Evolutionary conservation across 768 basidiomycete species (phyloP), one percentile per base, ranked within the genome.

Genomic region (Porphyrellus cyaneotinctus): DNA sequence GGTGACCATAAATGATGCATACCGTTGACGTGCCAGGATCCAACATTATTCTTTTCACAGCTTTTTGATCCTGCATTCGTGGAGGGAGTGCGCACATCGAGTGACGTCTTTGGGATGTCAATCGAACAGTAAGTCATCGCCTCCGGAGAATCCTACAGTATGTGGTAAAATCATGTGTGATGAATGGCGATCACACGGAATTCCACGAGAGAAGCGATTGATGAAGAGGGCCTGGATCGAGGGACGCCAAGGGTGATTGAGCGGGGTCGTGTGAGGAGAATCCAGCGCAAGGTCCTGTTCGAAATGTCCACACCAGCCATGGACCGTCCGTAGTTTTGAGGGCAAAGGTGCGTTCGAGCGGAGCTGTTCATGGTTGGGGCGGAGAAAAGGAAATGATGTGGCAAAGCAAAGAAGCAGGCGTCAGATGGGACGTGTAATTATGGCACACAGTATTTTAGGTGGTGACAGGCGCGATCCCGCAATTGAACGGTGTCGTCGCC

Each of bases 281-380:
- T 36, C 38, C 35, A 45, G 41, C 37, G 45, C 14, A 44, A 22
- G 31, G 45, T 41, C 38, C n/a, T n/a, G n/a, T n/a, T n/a, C n/a
- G n/a, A n/a, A n/a, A n/a, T n/a, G n/a, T n/a, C n/a, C n/a, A n/a
- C n/a, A n/a, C n/a, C n/a, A n/a, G n/a, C n/a, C n/a, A n/a, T n/a
- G n/a, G n/a, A n/a, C n/a, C n/a, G n/a, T n/a, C n/a, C n/a, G n/a
- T n/a, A n/a, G n/a, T n/a, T 2, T 31, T 12, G 10, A 28, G 6
- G 17, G 15, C n/a, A 26, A 28, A 43, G 8, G 43, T n/a, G 41
- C 44, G 67, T 70, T 70, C 51, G 69, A 71, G 68, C 68, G 68
- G 68, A 69, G 68, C 67, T 68, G 56, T 55, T 46, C 31, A 48
- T 60, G 64, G 65, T 69, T 69, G 61, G 61, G 68, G 59, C 68